Evolutionary conservation across 1,284 basidiomycete genomes (phyloP), one percentile per base, ranked within the genome.

Genomic region (Boletus hoseneyae): DNA sequence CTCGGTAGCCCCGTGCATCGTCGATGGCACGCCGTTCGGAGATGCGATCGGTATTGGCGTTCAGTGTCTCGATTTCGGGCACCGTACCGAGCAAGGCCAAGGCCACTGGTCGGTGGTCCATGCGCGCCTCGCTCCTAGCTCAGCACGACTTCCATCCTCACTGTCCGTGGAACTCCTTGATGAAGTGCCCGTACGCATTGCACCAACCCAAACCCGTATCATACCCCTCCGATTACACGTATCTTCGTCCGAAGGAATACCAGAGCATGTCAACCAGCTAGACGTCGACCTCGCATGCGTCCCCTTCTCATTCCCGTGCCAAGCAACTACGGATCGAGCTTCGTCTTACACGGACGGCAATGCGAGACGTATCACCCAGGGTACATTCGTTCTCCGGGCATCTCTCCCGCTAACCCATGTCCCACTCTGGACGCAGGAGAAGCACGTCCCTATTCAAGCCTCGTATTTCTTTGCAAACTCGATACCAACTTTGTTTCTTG

Each of bases 1-100:
- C 47, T 76, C 87, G 45, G 69, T 87, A 5, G 51, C 73, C 6
- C 76, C 76, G 45, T 78, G 88, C 64, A 84, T 90, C 56, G 71
- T 89, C 3, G 77, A 79, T 49, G 87, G 88, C 0, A 78, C 73
- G 57, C 76, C 83, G 0, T 86, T 90, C 56, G 87, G 87, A 4
- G 64, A 78, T 39, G 78, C 79, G 2, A 39, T 85, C n/a, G 86
- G 86, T 6, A 54, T 90, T 6, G 83, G 78, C 5, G 54, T 88
- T 21, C 75, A 77, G 32, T 80, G 76, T 54, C 49, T 73, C 4
- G 68, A 71, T 40, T 56, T 64, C 37, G 40, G 50, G 21, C 23
- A 2, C 16, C 10, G 2, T 29, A 16, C 10, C 5, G 37, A 25
- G 7, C 48, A 38, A 13, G 32, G n/a, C 7, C 50, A 53, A 38